A percentile compares a stretch with the other conserved stretches of the same genome.
Evolutionary conservation across 306 rosid genomes (phyloP).

Genomic region (Trifolium repens): DNA sequence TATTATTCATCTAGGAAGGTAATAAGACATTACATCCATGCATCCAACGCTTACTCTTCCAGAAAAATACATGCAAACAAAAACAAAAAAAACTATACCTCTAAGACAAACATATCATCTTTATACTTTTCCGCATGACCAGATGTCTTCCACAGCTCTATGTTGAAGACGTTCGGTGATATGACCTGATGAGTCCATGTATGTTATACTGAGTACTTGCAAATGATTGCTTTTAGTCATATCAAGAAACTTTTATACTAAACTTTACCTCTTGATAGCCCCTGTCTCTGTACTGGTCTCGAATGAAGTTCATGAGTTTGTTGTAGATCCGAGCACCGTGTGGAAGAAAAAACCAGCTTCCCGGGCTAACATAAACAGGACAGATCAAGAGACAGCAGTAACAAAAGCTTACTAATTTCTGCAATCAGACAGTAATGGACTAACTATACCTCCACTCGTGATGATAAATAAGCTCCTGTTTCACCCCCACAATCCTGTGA

Average conservation of each 20-base stretch:
- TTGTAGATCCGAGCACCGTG: slow-evolving; percentile 83
- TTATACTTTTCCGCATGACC: slow-evolving; percentile 95
- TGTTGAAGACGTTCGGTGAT: slow-evolving; percentile 91
- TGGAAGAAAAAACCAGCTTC: slow-evolving; percentile 99
- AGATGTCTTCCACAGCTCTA: slow-evolving; percentile 95
- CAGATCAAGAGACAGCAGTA: slow-evolving; percentile 28
- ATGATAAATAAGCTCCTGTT: slow-evolving; percentile 88
- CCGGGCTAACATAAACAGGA: slow-evolving; percentile 69
- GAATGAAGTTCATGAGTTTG: slow-evolving; percentile 76
- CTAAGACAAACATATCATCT: slow-evolving; percentile 92
- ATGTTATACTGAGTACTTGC: slow-evolving; percentile 22
- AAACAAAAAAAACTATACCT: slow-evolving; percentile 53
- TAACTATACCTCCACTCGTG: slow-evolving; percentile 84
- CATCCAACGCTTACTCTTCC: slow-evolving; percentile 4
- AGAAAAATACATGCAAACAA: slow-evolving; percentile 15
- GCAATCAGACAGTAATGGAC: slow-evolving; percentile 30
- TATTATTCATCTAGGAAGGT: slow-evolving; percentile 18
- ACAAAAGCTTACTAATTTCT: slow-evolving; percentile 30
- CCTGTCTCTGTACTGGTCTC: slow-evolving; percentile 76
- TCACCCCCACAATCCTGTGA: slow-evolving; percentile 87
- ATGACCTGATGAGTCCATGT: slow-evolving; percentile 68
- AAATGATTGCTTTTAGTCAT: slow-evolving; percentile 12
- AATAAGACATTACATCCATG: neutral
- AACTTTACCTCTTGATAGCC: slow-evolving; percentile 88
- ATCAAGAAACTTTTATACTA: slow-evolving; percentile 35